Base-by-base conservation (phyloP, 2,329 filamentous ascomycete species). In the Westerdykella sp. region DNA sequence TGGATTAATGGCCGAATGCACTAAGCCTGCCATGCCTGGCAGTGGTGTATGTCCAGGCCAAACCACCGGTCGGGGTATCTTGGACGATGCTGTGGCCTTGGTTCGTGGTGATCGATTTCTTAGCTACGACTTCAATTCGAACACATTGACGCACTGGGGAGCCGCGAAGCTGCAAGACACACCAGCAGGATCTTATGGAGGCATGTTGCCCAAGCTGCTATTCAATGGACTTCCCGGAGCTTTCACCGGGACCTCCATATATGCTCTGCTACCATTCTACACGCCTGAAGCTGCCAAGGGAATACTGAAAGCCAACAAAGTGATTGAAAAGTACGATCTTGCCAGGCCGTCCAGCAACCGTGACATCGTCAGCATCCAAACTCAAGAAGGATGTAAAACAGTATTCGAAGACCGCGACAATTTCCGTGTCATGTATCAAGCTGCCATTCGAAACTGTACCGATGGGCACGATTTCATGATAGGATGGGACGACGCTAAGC, bases 1-100 rank as follows among this genome's bases (percentile, higher is more conserved):
- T 0, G 85, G 85, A 14, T 69, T 89, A 2, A 79, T 89, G 0
- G 76, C 80, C 0, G 85, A 89, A 60, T 80, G 84, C 51, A 76
- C 79, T 40, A 89, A 89, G 66, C 65, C 74, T 18, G 82, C 84
- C 1, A 84, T 86, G 50, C 58, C 59, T 0, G 85, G 84, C 43
- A 81, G 84, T 10, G 85, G 85, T 36, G 84, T 88, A 43, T 78
- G 81, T 1, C 83, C 71, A 12, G 66, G 68, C 0, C 85, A 83
- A 56, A 87, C 84, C 37, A 83, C 87, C 5, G 68, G 69, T 37
- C 66, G 72, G 43, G 71, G 68, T 36, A 73, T 75, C 40, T 57
- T 75, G 6, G 65, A 71, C 39, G 72, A 75, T 49, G 72, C 72
- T n/a, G 72, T 74, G 1, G 61, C 70, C 6, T 62, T 64, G 43